These are phyloP conservation scores for Cenchrus fungigraminus DNA, from an alignment of 176 grass and related monocot species.

Conservation along the genomic window DNA sequence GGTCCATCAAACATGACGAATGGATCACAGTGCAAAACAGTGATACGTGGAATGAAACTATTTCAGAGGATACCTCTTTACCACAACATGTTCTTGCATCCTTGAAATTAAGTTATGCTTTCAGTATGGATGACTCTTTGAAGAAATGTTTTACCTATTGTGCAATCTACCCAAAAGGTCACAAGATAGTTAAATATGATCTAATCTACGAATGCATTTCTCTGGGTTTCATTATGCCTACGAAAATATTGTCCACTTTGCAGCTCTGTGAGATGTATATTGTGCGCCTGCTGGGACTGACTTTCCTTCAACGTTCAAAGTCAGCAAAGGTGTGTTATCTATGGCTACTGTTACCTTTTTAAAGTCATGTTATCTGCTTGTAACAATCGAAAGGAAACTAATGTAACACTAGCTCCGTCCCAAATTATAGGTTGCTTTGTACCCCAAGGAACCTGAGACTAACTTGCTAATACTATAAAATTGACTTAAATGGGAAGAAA, in stretches of 20 bases:
- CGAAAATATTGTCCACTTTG: accelerated
- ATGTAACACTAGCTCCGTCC: neutral
- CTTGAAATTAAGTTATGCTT: neutral
- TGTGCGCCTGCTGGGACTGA: neutral
- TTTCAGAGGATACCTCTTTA: neutral
- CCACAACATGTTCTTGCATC: neutral
- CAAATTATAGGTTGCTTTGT: no score
- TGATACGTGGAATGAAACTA: neutral
- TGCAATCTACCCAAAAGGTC: conserved; percentile 32
- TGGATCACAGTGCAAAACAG: neutral
- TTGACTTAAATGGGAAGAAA: no score
- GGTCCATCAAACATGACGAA: neutral
- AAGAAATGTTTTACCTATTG: conserved; percentile 24
- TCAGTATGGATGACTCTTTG: neutral
- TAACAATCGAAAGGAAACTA: neutral
- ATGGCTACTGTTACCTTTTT: neutral
- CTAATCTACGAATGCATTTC: conserved; percentile 44
- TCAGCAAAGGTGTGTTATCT: neutral
- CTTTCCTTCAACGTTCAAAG: neutral
- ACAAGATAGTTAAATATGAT: neutral
- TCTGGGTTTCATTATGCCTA: conserved; percentile 9
- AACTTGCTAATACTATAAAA: no score
- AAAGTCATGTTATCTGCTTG: neutral
- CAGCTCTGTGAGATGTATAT: neutral
- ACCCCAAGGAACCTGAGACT: no score